These are phyloP conservation scores for Ganoderma resinaceum DNA, from an alignment of 1,284 basidiomycete species.

Conservation along the genomic window DNA sequence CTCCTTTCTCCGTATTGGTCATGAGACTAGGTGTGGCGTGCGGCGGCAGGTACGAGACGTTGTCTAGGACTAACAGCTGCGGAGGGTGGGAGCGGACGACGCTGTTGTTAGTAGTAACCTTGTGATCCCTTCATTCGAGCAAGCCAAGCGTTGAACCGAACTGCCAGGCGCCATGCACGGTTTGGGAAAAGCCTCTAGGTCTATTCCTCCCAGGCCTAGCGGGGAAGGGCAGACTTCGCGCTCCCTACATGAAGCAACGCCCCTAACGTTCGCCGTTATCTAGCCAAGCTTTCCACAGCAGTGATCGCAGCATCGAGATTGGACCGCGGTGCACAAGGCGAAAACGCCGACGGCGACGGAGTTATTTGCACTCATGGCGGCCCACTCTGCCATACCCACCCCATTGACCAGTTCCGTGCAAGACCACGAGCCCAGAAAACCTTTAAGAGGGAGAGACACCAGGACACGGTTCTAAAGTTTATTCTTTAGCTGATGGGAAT, in stretches of 20 bases:
- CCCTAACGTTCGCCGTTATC: background rate
- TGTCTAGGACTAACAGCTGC: slow-evolving; percentile 10
- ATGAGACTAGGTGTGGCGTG: slow-evolving; percentile 25
- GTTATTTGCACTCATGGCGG: background rate
- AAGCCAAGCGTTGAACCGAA: background rate
- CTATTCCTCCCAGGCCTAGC: background rate
- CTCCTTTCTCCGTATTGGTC: slow-evolving; percentile 24
- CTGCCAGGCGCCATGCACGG: background rate
- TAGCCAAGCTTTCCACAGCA: background rate
- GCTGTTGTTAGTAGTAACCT: slow-evolving; percentile 20
- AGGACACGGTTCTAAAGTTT: slow-evolving; percentile 20
- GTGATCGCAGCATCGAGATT: background rate
- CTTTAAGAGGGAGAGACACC: slow-evolving; percentile 17
- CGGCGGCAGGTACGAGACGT: slow-evolving; percentile 17
- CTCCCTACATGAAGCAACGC: background rate
- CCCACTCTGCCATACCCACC: background rate
- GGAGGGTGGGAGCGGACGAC: slow-evolving; percentile 22
- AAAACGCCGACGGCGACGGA: slow-evolving; percentile 1
- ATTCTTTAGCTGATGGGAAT: slow-evolving; percentile 22
- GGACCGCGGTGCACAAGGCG: background rate
- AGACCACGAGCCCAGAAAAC: slow-evolving; percentile 2
- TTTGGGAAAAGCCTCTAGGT: background rate
- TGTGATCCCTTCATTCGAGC: slow-evolving; percentile 18
- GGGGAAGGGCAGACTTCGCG: background rate
- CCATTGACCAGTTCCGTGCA: slow-evolving; percentile 1